A percentile compares a stretch with the other conserved stretches of the same genome.
phyloP scores from a whole-genome alignment of 2,329 filamentous ascomycete species.

The Talaromyces amestolkiae region DNA sequence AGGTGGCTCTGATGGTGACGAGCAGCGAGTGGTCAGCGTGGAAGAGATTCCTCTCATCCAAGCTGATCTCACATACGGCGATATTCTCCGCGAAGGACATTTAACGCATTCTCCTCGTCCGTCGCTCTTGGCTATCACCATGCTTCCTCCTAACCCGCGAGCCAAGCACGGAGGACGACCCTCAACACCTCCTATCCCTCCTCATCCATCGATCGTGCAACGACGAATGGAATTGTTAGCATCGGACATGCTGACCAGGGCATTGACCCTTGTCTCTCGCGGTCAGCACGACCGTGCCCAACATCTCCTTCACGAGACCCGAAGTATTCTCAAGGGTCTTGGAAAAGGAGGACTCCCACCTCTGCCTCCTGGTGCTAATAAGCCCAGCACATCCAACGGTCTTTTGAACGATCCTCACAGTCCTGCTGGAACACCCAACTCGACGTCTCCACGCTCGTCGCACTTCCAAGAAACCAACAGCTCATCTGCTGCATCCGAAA shows the following conservation, averaged over 20 bases:
- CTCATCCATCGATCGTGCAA: conserved; percentile 92
- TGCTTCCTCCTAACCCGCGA: conserved; percentile 71
- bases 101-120: conserved; percentile 83
- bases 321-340: conserved; percentile 91
- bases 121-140: conserved; percentile 89
- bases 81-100: conserved; percentile 85
- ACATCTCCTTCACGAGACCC: conserved; percentile 86
- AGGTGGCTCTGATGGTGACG: conserved; percentile 80
- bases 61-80: conserved; percentile 88
- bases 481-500: conserved; percentile 35
- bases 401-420: conserved; percentile 38
- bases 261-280: conserved; percentile 82
- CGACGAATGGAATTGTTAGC: conserved; percentile 96
- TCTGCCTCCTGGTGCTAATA: conserved; percentile 57
- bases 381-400: conserved; percentile 33
- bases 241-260: conserved; percentile 94
- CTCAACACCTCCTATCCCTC: conserved; percentile 77
- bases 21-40: conserved; percentile 76
- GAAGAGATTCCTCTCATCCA: conserved; percentile 95
- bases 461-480: conserved; percentile 33
- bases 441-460: conserved; percentile 39
- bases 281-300: conserved; percentile 92
- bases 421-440: conserved; percentile 37
- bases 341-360: conserved; percentile 93
- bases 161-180: conserved; percentile 49